Evolutionary conservation across 768 basidiomycete species (phyloP).

Genomic region (Hydnum rufescens): DNA sequence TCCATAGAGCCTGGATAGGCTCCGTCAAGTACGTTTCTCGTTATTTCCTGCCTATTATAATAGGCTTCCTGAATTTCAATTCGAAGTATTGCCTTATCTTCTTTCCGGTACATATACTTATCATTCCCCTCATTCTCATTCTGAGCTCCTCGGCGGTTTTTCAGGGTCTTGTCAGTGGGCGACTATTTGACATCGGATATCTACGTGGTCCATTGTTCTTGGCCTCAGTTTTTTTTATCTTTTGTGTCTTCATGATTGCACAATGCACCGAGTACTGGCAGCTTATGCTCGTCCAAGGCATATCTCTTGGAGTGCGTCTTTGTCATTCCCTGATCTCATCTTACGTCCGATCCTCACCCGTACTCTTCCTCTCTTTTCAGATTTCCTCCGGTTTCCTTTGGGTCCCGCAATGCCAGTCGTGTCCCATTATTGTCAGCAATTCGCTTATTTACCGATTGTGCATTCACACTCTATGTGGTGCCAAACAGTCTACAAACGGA

Average conservation of each 20-base stretch:
- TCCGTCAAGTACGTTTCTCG: constrained; percentile 33
- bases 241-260: constrained; percentile 40
- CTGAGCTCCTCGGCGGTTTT: constrained; percentile 28
- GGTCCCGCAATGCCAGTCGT: constrained; percentile 38
- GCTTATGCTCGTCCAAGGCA: constrained; percentile 53
- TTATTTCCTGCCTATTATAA: background rate
- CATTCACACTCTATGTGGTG: background rate
- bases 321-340: constrained; percentile 13
- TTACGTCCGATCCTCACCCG: no score
- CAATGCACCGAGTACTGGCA: constrained; percentile 63
- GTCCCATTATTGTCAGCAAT: constrained; percentile 49
- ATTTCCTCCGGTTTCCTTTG: constrained; percentile 34
- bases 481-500: constrained; percentile 17
- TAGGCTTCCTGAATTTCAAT: background rate
- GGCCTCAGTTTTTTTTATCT: constrained; percentile 31
- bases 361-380: constrained; percentile 9
- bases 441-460: background rate
- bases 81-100: constrained; percentile 9
- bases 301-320: constrained; percentile 34
- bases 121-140: constrained; percentile 13
- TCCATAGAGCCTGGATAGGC: constrained; percentile 54
- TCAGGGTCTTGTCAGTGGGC: constrained; percentile 35
- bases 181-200: constrained; percentile 55
- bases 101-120: constrained; percentile 9
- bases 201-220: constrained; percentile 30